Evolutionary conservation across 371 early-diverging fungal species (phyloP).

Genomic region (Actinomortierella wolfii): DNA sequence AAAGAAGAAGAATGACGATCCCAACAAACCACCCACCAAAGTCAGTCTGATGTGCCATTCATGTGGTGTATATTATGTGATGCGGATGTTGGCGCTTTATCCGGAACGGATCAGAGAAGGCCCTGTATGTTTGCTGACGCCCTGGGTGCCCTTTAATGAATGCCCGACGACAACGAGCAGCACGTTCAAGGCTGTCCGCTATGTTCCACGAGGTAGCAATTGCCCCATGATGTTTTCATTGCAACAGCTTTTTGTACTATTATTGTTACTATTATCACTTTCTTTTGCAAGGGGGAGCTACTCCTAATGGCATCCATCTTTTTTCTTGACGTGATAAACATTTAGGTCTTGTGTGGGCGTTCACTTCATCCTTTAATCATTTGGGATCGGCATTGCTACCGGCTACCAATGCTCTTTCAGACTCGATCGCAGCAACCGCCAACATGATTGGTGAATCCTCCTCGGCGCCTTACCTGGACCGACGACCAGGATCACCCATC

Average conservation of each 20-base stretch:
- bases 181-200: slow-evolving; percentile 38
- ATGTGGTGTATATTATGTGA: slow-evolving; percentile 40
- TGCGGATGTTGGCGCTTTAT: slow-evolving; percentile 26
- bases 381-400: slow-evolving; percentile 38
- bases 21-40: too few relatives aligned
- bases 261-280: too few relatives aligned
- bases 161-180: slow-evolving; percentile 39
- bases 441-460: too few relatives aligned
- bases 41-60: slow-evolving; percentile 37
- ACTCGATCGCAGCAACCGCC: slow-evolving; percentile 5
- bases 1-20: too few relatives aligned
- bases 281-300: too few relatives aligned
- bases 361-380: slow-evolving; percentile 42
- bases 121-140: slow-evolving; percentile 29
- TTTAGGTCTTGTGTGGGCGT: slow-evolving; percentile 34
- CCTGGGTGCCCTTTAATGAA: slow-evolving; percentile 45
- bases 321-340: not conserved
- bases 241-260: not conserved
- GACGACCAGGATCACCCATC: too few relatives aligned
- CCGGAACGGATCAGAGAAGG: slow-evolving; percentile 24
- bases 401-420: slow-evolving; percentile 33
- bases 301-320: too few relatives aligned
- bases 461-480: too few relatives aligned
- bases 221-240: too few relatives aligned
- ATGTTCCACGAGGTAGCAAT: slow-evolving; percentile 31